Base-by-base conservation (phyloP, 441 rosid species). In the Adansonia gregorii region DNA sequence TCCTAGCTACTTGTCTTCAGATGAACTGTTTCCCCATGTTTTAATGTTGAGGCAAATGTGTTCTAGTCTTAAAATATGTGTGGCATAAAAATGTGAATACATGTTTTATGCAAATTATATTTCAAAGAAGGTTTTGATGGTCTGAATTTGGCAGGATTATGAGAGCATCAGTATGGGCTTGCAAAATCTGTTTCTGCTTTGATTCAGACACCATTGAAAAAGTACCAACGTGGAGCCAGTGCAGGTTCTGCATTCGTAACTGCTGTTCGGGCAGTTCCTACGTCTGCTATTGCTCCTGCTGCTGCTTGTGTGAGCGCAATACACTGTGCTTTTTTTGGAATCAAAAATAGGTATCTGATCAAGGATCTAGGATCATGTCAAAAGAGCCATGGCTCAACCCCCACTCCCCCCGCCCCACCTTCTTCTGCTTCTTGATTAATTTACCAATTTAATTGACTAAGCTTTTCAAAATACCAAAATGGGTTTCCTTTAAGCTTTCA, bases 211-310 rank as follows among this genome's bases (percentile, higher is more conserved):
- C 98, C 99, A 72, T 78, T 92, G 82, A 93, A 90, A 78, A 89
- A 87, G 66, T 90, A 86, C 82, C 98, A 93, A 81, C 94, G 90
- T n/a, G 99, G 98, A 79, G 94, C 91, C 24, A 92, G 95, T 82
- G 94, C 94, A 15, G 89, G 94, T 61, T 92, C 97, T 79, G 98
- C 95, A 75, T 80, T 92, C 86, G 93, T 92, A 55, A 87, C 97
- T 73, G 97, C 90, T 73, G 85, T 93, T 58, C 87, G 82, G 79
- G 97, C 91, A 75, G 94, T 94, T 84, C 99, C 99, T 78, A 88
- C 95, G 54, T 98, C 99, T 86, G 93, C 97, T 80, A 84, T 97
- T 81, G 93, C 97, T 82, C 98, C 98, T 0, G 92, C 92, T 79
- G 88, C 98, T 81, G 97, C 97, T 75, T 90, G 94, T 85, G 96